phyloP scores from a whole-genome alignment of 495 filamentous ascomycete species.

The Penicillium salamii region DNA sequence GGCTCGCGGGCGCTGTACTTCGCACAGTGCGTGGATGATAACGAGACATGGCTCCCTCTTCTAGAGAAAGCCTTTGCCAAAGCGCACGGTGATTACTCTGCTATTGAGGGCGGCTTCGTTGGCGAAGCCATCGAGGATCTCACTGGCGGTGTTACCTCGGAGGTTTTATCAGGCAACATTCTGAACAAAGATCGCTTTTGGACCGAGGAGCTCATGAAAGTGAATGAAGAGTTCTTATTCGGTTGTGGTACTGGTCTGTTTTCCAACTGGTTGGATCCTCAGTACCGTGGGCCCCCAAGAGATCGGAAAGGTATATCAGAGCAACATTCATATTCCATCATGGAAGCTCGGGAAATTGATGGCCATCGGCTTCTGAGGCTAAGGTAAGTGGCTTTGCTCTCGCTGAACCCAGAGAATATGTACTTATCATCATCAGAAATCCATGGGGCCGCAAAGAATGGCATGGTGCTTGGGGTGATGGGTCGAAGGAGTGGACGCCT shows the following conservation, averaged over 20 bases:
- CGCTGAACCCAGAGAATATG: too few species aligned
- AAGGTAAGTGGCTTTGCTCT: too few species aligned
- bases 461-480: conserved; percentile 81
- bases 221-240: conserved; percentile 87
- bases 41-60: conserved; percentile 93
- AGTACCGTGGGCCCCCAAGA: conserved; percentile 34
- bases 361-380: conserved; percentile 71
- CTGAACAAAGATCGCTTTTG: conserved; percentile 87
- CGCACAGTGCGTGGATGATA: conserved; percentile 77
- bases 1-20: conserved; percentile 80
- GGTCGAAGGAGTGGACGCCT: conserved; percentile 87
- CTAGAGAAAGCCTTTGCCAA: conserved; percentile 97
- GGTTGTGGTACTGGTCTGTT: conserved; percentile 71
- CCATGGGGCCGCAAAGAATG: conserved; percentile 89
- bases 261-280: conserved; percentile 50
- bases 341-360: conserved; percentile 75
- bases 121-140: conserved; percentile 91
- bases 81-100: conserved; percentile 81
- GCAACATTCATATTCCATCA: conserved; percentile 87
- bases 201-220: conserved; percentile 78
- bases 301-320: conserved; percentile 73
- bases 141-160: conserved; percentile 85
- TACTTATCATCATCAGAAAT: conserved; percentile 51
- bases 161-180: conserved; percentile 76
- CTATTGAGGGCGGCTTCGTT: conserved; percentile 82